Evolutionary conservation across 2,329 filamentous ascomycete species (phyloP), one percentile per base, ranked within the genome.

Genomic region (Ceratocystis lukuohia): DNA sequence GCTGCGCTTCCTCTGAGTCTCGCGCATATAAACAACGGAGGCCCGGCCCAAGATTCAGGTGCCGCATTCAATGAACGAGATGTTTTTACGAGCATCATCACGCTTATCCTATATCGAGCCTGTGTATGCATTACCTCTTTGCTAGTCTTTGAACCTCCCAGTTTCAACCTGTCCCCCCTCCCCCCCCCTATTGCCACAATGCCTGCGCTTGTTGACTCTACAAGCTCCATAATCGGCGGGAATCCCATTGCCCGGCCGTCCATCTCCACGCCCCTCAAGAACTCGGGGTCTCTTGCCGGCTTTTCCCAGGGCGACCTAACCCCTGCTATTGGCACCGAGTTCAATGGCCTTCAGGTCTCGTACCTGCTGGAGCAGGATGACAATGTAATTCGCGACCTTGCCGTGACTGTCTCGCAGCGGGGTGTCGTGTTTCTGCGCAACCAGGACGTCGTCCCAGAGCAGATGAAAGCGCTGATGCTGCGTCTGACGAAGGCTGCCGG

Each of bases 371-470:
- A 81, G 12, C 79, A 80, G 67, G 73, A 80, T 0, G 83, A 87
- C 57, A 79, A 81, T 37, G 73, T 84, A 2, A 74, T 87, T 22
- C 78, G 80, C 1, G 84, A 87, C 69, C 76, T 88, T 0, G 84
- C 82, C 17, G 82, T 86, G 65, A 84, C 81, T 0, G 83, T 86
- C 69, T 85, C 84, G 0, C 79, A 82, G 69, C 78, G 85, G 15
- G 84, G 84, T 1, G 84, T 87, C 1, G 84, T 87, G 50, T 86
- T 87, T 74, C 84, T 87, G 73, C 80, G 84, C 15, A 77, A 79
- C 8, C 85, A 88, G 68, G 76, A 84, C 69, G 74, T 86, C 5
- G 78, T 77, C 69, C 80, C 85, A 69, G 81, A 82, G 0, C 76
- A 84, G 5, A 83, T 85, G 70, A 88, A 88, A 74, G 73, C 80